Conservation (phyloP, 2,329 filamentous ascomycete species). For the Fusarium nygamai region DNA sequence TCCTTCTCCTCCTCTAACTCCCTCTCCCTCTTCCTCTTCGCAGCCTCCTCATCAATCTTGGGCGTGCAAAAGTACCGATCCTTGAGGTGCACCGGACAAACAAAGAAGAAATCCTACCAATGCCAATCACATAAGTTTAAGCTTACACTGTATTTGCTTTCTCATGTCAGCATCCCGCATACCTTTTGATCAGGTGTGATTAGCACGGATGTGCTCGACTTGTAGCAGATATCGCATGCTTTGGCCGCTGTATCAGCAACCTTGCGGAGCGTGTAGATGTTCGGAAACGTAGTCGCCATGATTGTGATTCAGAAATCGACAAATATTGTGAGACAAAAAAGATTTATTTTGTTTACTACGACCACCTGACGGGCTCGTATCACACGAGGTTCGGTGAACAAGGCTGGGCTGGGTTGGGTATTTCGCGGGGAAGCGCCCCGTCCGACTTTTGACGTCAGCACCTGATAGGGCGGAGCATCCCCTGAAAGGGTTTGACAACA, state of each 20-base stretch:
- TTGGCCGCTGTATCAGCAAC: conserved; percentile 87
- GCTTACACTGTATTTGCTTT: neutral
- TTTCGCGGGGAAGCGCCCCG: conserved; percentile 27
- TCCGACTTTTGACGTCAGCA: conserved; percentile 25
- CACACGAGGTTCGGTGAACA: conserved; percentile 9
- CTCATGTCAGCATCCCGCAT: conserved; percentile 13
- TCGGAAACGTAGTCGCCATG: conserved; percentile 68
- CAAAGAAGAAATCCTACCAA: conserved; percentile 83
- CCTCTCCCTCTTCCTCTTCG: conserved; percentile 69
- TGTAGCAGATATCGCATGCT: conserved; percentile 91
- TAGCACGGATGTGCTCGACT: conserved; percentile 85
- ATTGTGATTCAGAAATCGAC: neutral
- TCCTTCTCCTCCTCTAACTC: conserved; percentile 72
- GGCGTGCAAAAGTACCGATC: conserved; percentile 84
- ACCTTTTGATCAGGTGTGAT: conserved; percentile 93
- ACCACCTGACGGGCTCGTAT: neutral
- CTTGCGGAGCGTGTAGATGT: conserved; percentile 84
- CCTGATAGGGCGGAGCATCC: conserved; percentile 18
- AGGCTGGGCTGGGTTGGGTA: conserved; percentile 2
- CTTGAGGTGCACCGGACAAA: conserved; percentile 84
- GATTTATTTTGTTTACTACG: neutral
- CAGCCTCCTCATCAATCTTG: conserved; percentile 73
- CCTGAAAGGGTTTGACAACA: conserved; percentile 14
- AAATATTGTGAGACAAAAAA: neutral
- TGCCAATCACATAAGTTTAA: conserved; percentile 18